Percentiles rank a stretch among this genome's conserved stretches.
Evolutionary conservation across 805 yeast species (phyloP).

Genomic region (Pichia exigua): DNA sequence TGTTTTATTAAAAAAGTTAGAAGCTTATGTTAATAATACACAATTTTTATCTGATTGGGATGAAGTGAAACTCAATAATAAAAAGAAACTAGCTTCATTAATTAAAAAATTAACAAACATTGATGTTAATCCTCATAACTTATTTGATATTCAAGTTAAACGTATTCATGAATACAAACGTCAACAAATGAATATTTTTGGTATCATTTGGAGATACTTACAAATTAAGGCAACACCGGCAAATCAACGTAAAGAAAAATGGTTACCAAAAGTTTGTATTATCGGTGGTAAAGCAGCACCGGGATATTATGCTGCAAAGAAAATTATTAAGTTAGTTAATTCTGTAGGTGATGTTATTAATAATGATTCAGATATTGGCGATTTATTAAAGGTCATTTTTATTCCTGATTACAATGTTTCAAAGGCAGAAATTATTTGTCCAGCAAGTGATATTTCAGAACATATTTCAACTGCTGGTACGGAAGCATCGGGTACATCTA

Average conservation of each 20-base stretch:
- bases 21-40: slow-evolving; percentile 57
- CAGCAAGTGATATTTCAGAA: slow-evolving; percentile 86
- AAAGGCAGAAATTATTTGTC: slow-evolving; percentile 84
- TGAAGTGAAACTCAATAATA: slow-evolving; percentile 60
- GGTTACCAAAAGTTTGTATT: slow-evolving; percentile 67
- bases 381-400: slow-evolving; percentile 76
- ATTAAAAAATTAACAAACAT: slow-evolving; percentile 55
- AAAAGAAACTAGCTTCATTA: slow-evolving; percentile 55
- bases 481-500: slow-evolving; percentile 93
- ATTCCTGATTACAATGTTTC: slow-evolving; percentile 91
- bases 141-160: slow-evolving; percentile 89
- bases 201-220: slow-evolving; percentile 77
- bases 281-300: slow-evolving; percentile 97
- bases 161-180: slow-evolving; percentile 95
- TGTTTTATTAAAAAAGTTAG: slow-evolving; percentile 57
- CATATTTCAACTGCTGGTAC: slow-evolving; percentile 97
- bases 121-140: slow-evolving; percentile 60
- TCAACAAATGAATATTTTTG: slow-evolving; percentile 88
- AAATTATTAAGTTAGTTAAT: slow-evolving; percentile 78
- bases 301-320: slow-evolving; percentile 94
- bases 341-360: slow-evolving; percentile 76
- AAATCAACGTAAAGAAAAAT: slow-evolving; percentile 50
- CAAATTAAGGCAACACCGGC: slow-evolving; percentile 61
- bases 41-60: slow-evolving; percentile 68
- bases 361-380: slow-evolving; percentile 65